Conservation (phyloP, 257 asterid genomes). For the Solanum habrochaites region DNA sequence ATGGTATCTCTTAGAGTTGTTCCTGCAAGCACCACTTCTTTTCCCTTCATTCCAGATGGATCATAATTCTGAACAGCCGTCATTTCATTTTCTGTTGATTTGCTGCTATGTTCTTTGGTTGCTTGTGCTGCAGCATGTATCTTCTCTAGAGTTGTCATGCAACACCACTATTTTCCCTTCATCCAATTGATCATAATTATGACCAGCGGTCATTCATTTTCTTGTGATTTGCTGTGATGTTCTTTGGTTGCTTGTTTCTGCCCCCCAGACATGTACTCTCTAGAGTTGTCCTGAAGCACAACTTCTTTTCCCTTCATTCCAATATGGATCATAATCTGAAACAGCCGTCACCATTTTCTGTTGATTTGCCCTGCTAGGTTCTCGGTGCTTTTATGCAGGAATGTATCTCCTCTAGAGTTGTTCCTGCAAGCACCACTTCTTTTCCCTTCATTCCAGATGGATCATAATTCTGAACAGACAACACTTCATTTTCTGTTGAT, state of each 20-base stretch:
- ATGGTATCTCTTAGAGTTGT: slow-evolving; percentile 1
- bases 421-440: slow-evolving; percentile 7
- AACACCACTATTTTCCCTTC: neutral
- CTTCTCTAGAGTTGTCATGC: slow-evolving; percentile 12
- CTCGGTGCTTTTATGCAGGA: neutral
- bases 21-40: slow-evolving; percentile 7
- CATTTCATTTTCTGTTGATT: neutral
- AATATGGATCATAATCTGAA: neutral
- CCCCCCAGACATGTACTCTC: slow-evolving; percentile 3
- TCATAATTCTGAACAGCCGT: neutral
- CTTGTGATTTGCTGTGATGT: slow-evolving; percentile 1
- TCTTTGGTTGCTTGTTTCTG: slow-evolving; percentile 2
- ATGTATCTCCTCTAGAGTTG: slow-evolving; percentile 6
- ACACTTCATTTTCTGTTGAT: neutral
- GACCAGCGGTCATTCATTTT: neutral
- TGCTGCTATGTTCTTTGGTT: slow-evolving; percentile 7
- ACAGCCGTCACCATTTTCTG: neutral
- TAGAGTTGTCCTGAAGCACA: slow-evolving; percentile 4
- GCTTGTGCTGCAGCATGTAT: neutral
- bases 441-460: neutral
- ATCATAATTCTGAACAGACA: neutral
- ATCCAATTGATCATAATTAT: neutral
- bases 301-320: slow-evolving; percentile 2
- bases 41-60: neutral
- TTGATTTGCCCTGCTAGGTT: slow-evolving; percentile 2